Base-by-base conservation (phyloP, 139 green algal genomes). In the Volvox reticuliferus region DNA sequence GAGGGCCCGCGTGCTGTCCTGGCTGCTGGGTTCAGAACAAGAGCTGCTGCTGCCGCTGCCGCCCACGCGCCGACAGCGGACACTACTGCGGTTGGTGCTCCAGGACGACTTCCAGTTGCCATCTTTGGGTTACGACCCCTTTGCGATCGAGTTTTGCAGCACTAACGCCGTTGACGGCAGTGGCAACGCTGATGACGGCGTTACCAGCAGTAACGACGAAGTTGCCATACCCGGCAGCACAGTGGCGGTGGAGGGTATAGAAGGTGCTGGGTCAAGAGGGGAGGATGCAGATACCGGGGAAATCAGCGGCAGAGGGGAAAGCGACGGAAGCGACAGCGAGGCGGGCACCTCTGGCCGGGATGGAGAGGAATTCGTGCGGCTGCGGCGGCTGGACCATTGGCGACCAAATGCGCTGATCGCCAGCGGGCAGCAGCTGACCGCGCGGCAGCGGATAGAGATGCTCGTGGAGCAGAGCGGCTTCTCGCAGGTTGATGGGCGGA, bases 31-130 rank as follows among this genome's bases (percentile, higher is more conserved):
- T 32, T 33, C 50, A 21, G 79, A 71, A 55, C 18, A 18, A 28
- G 73, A 79, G 36, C 86, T 89, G 69, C 65, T 37, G 62, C 71
- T 88, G 69, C 80, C 50, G 79, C 82, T 89, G 85, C 69, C 85
- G 28, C 12, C 28, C 69, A 82, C 14, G 6, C 26, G 18, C 2
- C 69, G 85, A 26, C 30, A 20, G 91, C 90, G 78, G 63, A 13
- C 16, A 17, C 21, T 91, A 61, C 21, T 83, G 33, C 67, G 44
- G 32, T 78, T 88, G 82, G 35, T 89, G 63, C 35, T 92, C 1
- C 63, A 91, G 78, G 26, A 88, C 37, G 30, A 90, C 22, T 75
- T 80, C 62, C 82, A 90, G 33, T 35, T 44, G 36, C 50, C 69
- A 14, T 91, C 87, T 32, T 19, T 90, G 30, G 82, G 36, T 55